Base-by-base conservation (phyloP, 352 stramenopile species). In the Pythium guiyangense region DNA sequence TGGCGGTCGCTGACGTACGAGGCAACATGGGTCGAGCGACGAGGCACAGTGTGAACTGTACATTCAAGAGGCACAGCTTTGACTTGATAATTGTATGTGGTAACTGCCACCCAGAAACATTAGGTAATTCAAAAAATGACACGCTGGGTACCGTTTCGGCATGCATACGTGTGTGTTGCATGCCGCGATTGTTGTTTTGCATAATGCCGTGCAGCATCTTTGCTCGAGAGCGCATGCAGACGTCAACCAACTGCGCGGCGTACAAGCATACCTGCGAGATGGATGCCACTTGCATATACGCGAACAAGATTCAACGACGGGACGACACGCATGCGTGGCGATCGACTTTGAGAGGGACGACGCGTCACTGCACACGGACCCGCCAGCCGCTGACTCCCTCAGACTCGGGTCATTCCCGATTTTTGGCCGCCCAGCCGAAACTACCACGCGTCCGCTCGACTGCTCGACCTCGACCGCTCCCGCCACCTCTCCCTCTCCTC, bases 371-470 rank as follows among this genome's bases (percentile, higher is more conserved):
- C 37, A 43, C 37, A 43, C 9, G 10, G 5, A 34, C 29, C 6
- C 31, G 9, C 31, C 29, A 34, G 29, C 29, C 6, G 39, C 39
- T 20, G 39, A 20, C 18, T 45, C 39, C 12, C 39, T 45, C 39
- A 20, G 15, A 12, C 35, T 40, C 39, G 39, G 8, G 42, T 58
- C 57, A 64, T 49, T 64, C 45, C 18, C 47, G 18, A 64, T 64
- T 64, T 64, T 59, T 52, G 52, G 52, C 49, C 40, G 42, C 42
- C n/a, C 22, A 39, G 34, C 52, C 59, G 40, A 57, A 63, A 55
- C 48, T 58, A 63, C 46, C 44, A 17, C 11, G 2, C 44, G 10
- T 18, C 20, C 44, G 18, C 48, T 27, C 35, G 48, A 20, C n/a
- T n/a, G n/a, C n/a, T n/a, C n/a, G n/a, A n/a, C n/a, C 40, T 18